Conservation (phyloP, 805 yeast species). For the Monosporozyma siamensis region DNA sequence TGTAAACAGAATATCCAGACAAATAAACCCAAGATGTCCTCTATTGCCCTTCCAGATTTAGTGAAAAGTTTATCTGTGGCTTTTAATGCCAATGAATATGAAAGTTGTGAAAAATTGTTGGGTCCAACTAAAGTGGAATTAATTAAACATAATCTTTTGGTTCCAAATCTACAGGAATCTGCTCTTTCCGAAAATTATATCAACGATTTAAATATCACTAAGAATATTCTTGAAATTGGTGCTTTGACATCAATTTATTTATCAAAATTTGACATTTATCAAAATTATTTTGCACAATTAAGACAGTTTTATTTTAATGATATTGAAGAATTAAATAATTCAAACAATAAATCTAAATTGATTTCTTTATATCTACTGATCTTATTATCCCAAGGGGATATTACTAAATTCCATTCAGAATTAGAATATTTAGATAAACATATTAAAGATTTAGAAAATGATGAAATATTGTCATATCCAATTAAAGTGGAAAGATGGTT, state of each 20-base stretch:
- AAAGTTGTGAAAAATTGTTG: constrained; percentile 49
- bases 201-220: constrained; percentile 66
- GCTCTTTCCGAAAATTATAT: constrained; percentile 31
- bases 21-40: not conserved
- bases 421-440: constrained; percentile 58
- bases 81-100: constrained; percentile 55
- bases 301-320: constrained; percentile 56
- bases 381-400: constrained; percentile 71
- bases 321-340: constrained; percentile 19
- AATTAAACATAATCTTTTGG: constrained; percentile 65
- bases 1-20: no score
- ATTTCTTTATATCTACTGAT: constrained; percentile 68
- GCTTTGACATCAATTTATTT: constrained; percentile 68
- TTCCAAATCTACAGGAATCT: constrained; percentile 44
- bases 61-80: constrained; percentile 60
- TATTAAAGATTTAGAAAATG: constrained; percentile 44
- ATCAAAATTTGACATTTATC: constrained; percentile 54
- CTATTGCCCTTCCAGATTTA: constrained; percentile 46
- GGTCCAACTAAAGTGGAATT: constrained; percentile 71
- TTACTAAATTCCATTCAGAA: constrained; percentile 84
- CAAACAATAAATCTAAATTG: constrained; percentile 61
- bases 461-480: constrained; percentile 70
- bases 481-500: constrained; percentile 84
- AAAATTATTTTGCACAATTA: constrained; percentile 63
- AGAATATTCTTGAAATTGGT: constrained; percentile 80